A percentile compares a stretch with the other conserved stretches of the same genome.
Conservation (phyloP, 306 rosid genomes). For the Quillaja saponaria region DNA sequence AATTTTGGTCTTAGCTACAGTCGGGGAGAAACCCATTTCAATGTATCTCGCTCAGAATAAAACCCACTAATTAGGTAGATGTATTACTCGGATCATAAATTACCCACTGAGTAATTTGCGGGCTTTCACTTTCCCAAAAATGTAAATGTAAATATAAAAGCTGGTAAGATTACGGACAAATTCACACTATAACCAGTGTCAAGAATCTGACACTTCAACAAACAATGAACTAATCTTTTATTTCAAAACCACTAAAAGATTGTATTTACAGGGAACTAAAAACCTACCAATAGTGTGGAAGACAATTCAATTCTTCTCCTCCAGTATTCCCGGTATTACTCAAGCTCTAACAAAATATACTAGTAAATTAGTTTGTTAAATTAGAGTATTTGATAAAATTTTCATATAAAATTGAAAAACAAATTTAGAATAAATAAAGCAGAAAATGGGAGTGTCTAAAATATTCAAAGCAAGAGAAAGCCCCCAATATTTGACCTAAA, state of each 20-base stretch:
- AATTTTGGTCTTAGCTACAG: constrained; percentile 3
- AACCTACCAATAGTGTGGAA: constrained; percentile 49
- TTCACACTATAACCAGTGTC: constrained; percentile 28
- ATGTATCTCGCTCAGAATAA: constrained; percentile 27
- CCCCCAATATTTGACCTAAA: constrained; percentile 37
- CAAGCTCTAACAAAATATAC: constrained; percentile 15
- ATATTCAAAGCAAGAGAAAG: constrained; percentile 19
- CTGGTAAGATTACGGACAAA: constrained; percentile 1
- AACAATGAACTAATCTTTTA: constrained; percentile 35
- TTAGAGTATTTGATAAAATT: neutral
- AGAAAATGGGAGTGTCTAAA: constrained; percentile 5
- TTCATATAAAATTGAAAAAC: constrained; percentile 14
- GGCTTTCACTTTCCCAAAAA: constrained; percentile 19
- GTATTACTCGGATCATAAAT: constrained; percentile 18
- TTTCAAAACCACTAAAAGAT: constrained; percentile 34
- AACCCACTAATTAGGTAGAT: constrained; percentile 19
- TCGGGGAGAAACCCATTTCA: constrained; percentile 19
- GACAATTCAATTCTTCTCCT: neutral
- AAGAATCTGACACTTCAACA: constrained; percentile 57
- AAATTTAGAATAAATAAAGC: neutral
- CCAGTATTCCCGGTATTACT: no score
- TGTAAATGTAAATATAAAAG: constrained; percentile 20
- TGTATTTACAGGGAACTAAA: constrained; percentile 48
- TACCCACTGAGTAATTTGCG: constrained; percentile 22
- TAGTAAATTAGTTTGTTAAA: neutral